Evolutionary conservation across 768 basidiomycete genomes (phyloP).

Genomic region (Russula virescens): DNA sequence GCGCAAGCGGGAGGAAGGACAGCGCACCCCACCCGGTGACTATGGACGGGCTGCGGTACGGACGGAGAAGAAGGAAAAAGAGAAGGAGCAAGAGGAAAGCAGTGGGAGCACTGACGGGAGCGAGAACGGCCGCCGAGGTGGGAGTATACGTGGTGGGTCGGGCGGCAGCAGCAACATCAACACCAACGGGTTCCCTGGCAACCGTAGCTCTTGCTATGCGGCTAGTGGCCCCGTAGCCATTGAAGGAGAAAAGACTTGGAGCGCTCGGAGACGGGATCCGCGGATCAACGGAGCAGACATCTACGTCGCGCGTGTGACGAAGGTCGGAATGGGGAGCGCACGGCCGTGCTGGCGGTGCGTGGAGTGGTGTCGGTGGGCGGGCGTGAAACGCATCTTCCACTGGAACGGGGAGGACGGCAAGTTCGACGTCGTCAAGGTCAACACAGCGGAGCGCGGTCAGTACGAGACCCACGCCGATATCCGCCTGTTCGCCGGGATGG

Average conservation of each 20-base stretch:
- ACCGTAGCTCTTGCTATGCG: background rate
- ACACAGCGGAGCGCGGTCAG: conserved; percentile 33
- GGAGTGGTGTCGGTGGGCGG: conserved; percentile 53
- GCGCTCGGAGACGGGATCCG: conserved; percentile 35
- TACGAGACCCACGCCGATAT: conserved; percentile 45
- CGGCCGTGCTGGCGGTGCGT: conserved; percentile 53
- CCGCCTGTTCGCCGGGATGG: conserved; percentile 41
- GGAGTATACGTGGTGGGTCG: background rate
- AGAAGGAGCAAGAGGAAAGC: too few relatives aligned
- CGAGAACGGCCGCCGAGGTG: background rate
- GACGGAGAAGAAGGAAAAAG: too few relatives aligned
- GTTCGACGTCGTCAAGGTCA: conserved; percentile 44
- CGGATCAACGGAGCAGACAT: conserved; percentile 48
- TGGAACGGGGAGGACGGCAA: conserved; percentile 37
- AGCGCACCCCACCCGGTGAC: conserved; percentile 12
- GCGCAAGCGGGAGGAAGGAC: background rate
- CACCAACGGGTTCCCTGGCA: too few relatives aligned
- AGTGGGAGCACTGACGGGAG: background rate
- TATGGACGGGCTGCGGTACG: background rate
- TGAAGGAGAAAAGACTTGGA: conserved; percentile 30
- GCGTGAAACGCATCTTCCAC: conserved; percentile 51
- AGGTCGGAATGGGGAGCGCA: conserved; percentile 44
- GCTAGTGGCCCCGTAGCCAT: conserved; percentile 7
- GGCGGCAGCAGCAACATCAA: background rate
- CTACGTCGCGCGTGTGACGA: conserved; percentile 48